Evolutionary conservation across 2,329 filamentous ascomycete genomes (phyloP), one percentile per base, ranked within the genome.

Genomic region (Scorias spongiosa): DNA sequence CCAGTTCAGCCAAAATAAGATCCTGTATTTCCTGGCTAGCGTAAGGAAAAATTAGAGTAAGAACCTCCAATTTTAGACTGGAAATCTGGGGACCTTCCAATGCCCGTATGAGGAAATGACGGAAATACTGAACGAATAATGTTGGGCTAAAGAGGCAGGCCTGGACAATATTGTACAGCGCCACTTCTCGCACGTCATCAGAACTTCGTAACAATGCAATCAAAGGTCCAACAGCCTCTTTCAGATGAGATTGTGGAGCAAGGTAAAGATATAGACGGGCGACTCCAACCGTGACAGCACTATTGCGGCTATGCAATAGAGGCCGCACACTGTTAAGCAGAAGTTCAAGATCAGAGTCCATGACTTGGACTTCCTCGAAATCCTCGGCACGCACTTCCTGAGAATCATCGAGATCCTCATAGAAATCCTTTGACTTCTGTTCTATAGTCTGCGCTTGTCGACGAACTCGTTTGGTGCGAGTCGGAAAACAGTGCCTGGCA

Each of bases 131-230:
- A 44, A 89, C 83, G 60, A 98, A 98, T n/a, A 81, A 75, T 34
- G 75, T 69, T 0, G 91, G 86, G 12, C 77, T 71, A 26, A 72
- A 68, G 10, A 96, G 70, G 55, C 85, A 91, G 39, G 98, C 84
- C n/a, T 86, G 83, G 10, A 95, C 87, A 46, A 96, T 88, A 59
- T 96, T 95, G 69, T 89, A 89, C 14, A 98, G 73, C 1, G 86
- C 88, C 34, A 94, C 75, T 57, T 93, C 81, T 58, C 93, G 82
- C 42, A 94, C 86, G 58, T 96, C 89, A 47, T 84, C 78, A 0
- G 87, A 79, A 10, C 84, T 81, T 45, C 91, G 78, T 45, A 98
- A 69, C 29, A 98, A 74, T 12, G 89, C 86, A 15, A 95, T 74
- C 20, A 98, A 67, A 1, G 91, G 89, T 0, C 89, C 88, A 45